Conservation (phyloP, 2,329 filamentous ascomycete genomes). For the Colletotrichum truncatum region DNA sequence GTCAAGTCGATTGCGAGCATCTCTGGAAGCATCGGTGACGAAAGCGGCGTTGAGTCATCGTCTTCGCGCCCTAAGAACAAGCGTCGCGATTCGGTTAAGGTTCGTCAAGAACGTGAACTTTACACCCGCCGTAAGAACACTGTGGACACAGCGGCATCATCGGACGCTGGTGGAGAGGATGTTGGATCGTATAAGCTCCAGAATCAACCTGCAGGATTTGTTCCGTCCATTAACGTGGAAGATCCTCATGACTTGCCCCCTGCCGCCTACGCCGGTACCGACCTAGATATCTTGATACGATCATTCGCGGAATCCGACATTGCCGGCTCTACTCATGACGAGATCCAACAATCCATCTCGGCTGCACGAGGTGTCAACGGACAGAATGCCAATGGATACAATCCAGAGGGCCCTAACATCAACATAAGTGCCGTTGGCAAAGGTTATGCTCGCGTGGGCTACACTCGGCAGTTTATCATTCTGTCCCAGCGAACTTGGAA, state of each 20-base stretch:
- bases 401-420: constrained; percentile 55
- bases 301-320: constrained; percentile 84
- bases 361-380: constrained; percentile 75
- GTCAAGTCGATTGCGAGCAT: constrained; percentile 91
- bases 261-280: constrained; percentile 71
- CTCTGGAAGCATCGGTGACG: constrained; percentile 76
- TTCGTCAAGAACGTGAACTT: constrained; percentile 88
- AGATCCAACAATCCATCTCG: constrained; percentile 77
- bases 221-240: constrained; percentile 71
- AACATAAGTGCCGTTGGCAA: constrained; percentile 71
- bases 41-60: constrained; percentile 68
- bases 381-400: constrained; percentile 63
- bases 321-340: constrained; percentile 76
- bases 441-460: constrained; percentile 84
- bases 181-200: constrained; percentile 61
- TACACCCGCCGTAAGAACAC: constrained; percentile 82
- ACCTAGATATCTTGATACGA: constrained; percentile 82
- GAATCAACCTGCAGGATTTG: constrained; percentile 49
- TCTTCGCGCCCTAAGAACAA: constrained; percentile 73
- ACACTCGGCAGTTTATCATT: constrained; percentile 85
- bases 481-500: constrained; percentile 93
- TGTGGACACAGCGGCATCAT: constrained; percentile 70
- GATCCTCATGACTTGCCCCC: constrained; percentile 73
- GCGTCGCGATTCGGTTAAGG: constrained; percentile 81
- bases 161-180: constrained; percentile 63